These are phyloP conservation scores for Parathielavia hyrcaniae DNA, from an alignment of 495 filamentous ascomycete genomes.

Conservation along the genomic window DNA sequence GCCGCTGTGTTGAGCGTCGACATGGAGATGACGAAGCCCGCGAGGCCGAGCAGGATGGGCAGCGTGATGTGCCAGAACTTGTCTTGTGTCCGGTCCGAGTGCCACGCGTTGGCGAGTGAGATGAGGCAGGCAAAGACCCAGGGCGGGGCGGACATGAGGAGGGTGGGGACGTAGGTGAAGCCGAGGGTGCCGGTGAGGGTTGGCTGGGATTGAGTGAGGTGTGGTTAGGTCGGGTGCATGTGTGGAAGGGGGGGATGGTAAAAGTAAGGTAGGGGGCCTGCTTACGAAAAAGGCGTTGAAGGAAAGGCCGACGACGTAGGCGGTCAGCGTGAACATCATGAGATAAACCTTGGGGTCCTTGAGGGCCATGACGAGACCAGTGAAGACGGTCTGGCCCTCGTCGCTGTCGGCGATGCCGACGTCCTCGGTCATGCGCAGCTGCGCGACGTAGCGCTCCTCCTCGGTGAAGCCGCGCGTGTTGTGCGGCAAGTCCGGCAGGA, in stretches of 20 bases:
- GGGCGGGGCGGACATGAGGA: slow-evolving; percentile 69
- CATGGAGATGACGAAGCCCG: slow-evolving; percentile 67
- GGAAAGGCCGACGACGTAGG: slow-evolving; percentile 34
- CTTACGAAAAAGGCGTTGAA: slow-evolving; percentile 49
- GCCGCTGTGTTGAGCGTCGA: slow-evolving; percentile 57
- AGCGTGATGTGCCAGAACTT: slow-evolving; percentile 65
- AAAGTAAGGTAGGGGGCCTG: slow-evolving; percentile 44
- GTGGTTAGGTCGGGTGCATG: too few relatives aligned
- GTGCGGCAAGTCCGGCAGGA: slow-evolving; percentile 67
- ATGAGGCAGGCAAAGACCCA: slow-evolving; percentile 64
- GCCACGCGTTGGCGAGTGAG: slow-evolving; percentile 64
- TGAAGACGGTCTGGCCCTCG: slow-evolving; percentile 51
- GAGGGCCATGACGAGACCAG: slow-evolving; percentile 64
- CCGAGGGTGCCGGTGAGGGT: slow-evolving; percentile 70
- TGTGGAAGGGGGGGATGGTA: slow-evolving; percentile 39
- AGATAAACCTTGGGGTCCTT: slow-evolving; percentile 63
- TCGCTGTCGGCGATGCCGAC: slow-evolving; percentile 66
- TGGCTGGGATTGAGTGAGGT: slow-evolving; percentile 63
- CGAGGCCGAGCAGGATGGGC: slow-evolving; percentile 60
- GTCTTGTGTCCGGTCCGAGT: slow-evolving; percentile 68
- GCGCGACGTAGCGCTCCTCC: slow-evolving; percentile 60
- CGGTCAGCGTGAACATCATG: slow-evolving; percentile 39
- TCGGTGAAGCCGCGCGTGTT: slow-evolving; percentile 64
- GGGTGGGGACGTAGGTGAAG: slow-evolving; percentile 59
- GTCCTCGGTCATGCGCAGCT: slow-evolving; percentile 66